Evolutionary conservation across 148 eudicot species (phyloP).

Genomic region (Beta vulgaris): DNA sequence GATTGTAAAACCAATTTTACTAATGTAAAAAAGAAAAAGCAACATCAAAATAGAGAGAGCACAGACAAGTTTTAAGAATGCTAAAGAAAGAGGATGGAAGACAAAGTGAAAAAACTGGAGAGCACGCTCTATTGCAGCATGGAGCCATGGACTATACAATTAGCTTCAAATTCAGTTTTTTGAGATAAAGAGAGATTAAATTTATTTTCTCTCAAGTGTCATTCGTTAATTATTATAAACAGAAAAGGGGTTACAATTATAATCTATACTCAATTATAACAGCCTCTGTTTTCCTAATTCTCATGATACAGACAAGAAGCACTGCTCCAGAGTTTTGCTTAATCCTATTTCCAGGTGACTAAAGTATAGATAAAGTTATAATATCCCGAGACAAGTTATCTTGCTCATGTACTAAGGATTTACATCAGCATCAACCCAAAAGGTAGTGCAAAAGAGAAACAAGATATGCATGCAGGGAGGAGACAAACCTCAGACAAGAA

Average conservation of each 20-base stretch:
- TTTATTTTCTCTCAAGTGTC: neutral
- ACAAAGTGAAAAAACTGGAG: neutral
- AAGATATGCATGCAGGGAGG: constrained; percentile 1
- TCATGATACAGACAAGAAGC: neutral
- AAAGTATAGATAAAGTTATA: neutral
- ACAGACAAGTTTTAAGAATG: neutral
- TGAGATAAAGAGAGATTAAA: neutral
- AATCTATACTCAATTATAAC: neutral
- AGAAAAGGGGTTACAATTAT: neutral
- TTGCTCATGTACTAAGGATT: neutral
- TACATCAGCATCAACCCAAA: neutral
- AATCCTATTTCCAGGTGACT: neutral
- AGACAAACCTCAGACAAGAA: constrained; percentile 84
- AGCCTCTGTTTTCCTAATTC: neutral
- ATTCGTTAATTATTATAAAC: no score
- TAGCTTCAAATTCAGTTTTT: neutral
- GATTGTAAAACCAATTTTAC: neutral
- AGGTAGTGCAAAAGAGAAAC: neutral
- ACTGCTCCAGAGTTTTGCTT: neutral
- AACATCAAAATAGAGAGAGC: neutral
- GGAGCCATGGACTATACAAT: neutral
- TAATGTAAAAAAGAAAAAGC: neutral
- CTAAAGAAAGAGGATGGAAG: neutral
- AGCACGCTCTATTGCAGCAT: neutral
- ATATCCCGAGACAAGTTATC: neutral